phyloP scores from a whole-genome alignment of 1,139 yeast genomes.

The Blastobotrys elegans region DNA sequence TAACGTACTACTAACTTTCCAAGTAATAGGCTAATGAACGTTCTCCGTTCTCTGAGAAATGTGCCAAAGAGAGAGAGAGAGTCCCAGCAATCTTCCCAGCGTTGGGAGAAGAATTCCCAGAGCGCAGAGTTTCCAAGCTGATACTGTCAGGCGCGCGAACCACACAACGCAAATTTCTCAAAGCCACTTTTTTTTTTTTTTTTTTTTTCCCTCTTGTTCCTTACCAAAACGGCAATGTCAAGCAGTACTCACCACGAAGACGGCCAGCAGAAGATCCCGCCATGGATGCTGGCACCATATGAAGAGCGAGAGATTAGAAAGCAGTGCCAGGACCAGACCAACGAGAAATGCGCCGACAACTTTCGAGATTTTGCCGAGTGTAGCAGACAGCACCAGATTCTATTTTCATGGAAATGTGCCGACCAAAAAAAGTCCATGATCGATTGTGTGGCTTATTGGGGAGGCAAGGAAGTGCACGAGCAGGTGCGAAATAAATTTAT shows the following conservation, averaged over 20 bases:
- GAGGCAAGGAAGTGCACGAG: constrained; percentile 58
- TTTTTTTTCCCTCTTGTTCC: background rate
- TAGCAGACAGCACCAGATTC: constrained; percentile 48
- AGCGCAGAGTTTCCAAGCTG: background rate
- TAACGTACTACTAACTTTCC: too few relatives aligned
- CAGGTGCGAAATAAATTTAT: constrained; percentile 53
- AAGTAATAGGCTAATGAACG: too few relatives aligned
- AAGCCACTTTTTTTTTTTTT: background rate
- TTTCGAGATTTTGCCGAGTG: constrained; percentile 46
- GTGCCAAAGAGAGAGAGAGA: too few relatives aligned
- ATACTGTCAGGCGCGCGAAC: background rate
- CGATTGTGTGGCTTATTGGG: constrained; percentile 63
- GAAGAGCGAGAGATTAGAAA: constrained; percentile 80
- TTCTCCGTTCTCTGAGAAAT: too few relatives aligned
- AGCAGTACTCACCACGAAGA: background rate
- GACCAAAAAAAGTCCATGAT: constrained; percentile 60
- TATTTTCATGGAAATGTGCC: constrained; percentile 54
- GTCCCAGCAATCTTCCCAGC: too few relatives aligned
- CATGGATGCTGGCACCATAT: constrained; percentile 80
- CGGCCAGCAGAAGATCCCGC: constrained; percentile 50
- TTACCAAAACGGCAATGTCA: background rate
- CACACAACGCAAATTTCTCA: background rate
- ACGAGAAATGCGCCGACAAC: constrained; percentile 61
- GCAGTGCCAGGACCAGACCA: constrained; percentile 71
- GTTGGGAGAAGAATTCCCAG: too few relatives aligned